A percentile compares a stretch with the other conserved stretches of the same genome.
Conservation (phyloP, 768 basidiomycete species). For the Boletus rubroflammeus region DNA sequence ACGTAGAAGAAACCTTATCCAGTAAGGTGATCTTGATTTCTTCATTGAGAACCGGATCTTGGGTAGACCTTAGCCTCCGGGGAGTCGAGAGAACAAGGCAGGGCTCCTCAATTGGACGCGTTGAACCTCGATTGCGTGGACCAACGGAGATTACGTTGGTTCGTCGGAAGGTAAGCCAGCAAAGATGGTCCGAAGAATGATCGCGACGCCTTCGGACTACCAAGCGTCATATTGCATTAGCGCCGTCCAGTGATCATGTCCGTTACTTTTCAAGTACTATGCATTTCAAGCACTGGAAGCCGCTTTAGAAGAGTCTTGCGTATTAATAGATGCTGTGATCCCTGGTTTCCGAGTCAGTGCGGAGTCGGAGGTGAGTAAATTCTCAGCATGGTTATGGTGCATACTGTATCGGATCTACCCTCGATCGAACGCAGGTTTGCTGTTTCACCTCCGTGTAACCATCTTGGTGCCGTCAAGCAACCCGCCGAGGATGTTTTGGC, state of each 20-base stretch:
- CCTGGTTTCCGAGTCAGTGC: background rate
- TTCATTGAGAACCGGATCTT: background rate
- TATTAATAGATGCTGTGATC: background rate
- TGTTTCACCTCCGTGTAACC: slow-evolving; percentile 10
- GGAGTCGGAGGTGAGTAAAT: background rate
- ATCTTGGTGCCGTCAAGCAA: slow-evolving; percentile 19
- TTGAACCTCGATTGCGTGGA: background rate
- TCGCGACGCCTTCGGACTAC: slow-evolving; percentile 20
- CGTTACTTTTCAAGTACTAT: background rate
- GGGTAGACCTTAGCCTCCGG: background rate
- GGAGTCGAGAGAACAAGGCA: background rate
- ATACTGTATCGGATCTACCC: background rate
- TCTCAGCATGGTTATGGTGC: background rate
- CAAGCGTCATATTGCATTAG: background rate
- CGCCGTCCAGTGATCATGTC: background rate
- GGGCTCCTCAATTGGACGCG: background rate
- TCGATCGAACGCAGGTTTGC: slow-evolving; percentile 6
- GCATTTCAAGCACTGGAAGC: background rate
- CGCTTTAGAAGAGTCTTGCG: background rate
- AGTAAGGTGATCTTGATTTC: background rate
- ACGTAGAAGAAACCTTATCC: background rate
- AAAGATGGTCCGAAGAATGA: slow-evolving; percentile 13
- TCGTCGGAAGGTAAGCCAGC: slow-evolving; percentile 10
- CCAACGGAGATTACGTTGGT: slow-evolving; percentile 16
- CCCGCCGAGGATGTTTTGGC: slow-evolving; percentile 4